These are phyloP conservation scores for Theobroma grandiflorum DNA, from an alignment of 441 rosid genomes.

Conservation along the genomic window DNA sequence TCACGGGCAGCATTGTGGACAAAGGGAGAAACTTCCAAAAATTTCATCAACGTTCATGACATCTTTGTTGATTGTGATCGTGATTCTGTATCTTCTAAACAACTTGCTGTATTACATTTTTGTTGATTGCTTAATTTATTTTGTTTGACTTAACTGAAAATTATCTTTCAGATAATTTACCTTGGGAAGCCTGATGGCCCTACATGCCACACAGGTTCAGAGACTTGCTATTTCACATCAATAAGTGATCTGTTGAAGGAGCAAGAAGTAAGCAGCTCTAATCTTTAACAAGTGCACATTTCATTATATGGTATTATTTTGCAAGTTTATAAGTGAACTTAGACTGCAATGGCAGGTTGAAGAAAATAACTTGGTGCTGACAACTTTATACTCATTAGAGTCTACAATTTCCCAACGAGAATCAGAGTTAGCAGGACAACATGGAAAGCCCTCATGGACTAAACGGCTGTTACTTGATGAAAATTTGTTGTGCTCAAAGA, in stretches of 20 bases:
- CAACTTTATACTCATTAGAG: conserved; percentile 73
- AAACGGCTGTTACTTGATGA: conserved; percentile 55
- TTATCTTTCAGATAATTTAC: conserved; percentile 67
- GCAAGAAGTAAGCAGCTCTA: conserved; percentile 36
- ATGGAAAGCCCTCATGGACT: conserved; percentile 85
- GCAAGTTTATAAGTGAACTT: background rate
- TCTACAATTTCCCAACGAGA: conserved; percentile 67
- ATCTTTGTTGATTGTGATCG: conserved; percentile 59
- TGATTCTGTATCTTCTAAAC: conserved; percentile 67
- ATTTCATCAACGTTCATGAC: conserved; percentile 66
- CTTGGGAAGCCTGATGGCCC: conserved; percentile 90
- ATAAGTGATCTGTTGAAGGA: conserved; percentile 46
- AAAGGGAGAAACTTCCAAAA: conserved; percentile 84
- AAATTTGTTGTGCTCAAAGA: conserved; percentile 71
- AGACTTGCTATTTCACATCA: conserved; percentile 79
- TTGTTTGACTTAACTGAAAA: conserved; percentile 18
- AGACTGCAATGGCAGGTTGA: conserved; percentile 46
- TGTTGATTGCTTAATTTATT: background rate
- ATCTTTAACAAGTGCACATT: background rate
- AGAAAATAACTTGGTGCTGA: conserved; percentile 58
- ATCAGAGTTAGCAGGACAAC: conserved; percentile 60
- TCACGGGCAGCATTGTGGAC: conserved; percentile 88
- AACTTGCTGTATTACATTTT: background rate
- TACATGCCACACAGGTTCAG: conserved; percentile 84
- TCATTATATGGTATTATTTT: background rate